These are phyloP conservation scores for Hirsutella rhossiliensis DNA, from an alignment of 2,329 filamentous ascomycete species.

Conservation along the genomic window DNA sequence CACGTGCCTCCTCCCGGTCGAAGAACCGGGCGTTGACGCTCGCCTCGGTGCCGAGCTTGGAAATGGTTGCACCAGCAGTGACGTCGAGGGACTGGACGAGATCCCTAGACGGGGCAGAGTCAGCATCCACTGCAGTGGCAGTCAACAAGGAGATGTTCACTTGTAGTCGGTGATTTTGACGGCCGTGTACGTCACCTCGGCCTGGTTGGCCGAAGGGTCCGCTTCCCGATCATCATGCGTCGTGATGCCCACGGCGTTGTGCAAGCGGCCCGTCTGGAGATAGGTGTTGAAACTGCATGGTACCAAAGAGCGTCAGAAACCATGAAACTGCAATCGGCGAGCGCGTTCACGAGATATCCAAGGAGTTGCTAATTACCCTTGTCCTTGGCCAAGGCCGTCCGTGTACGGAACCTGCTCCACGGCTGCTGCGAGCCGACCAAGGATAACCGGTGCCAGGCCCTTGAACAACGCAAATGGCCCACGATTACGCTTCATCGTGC, in stretches of 20 bases:
- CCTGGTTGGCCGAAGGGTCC: neutral
- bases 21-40: neutral
- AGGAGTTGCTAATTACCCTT: neutral
- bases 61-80: neutral
- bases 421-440: neutral
- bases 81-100: neutral
- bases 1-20: neutral
- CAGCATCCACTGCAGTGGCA: neutral
- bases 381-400: neutral
- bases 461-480: neutral
- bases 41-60: neutral
- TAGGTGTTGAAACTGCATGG: conserved; percentile 1
- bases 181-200: neutral
- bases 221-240: neutral
- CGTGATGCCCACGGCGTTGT: neutral
- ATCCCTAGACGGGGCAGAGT: neutral
- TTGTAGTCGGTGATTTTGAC: neutral
- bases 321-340: neutral
- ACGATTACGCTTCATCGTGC: neutral
- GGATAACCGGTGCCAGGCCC: neutral
- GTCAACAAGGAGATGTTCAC: neutral
- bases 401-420: neutral
- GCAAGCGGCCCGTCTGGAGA: neutral
- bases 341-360: too few relatives aligned
- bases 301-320: neutral